Evolutionary conservation across 228 moss, liverwort and hornwort genomes (phyloP).

Genomic region (Sphagnum fallax): DNA sequence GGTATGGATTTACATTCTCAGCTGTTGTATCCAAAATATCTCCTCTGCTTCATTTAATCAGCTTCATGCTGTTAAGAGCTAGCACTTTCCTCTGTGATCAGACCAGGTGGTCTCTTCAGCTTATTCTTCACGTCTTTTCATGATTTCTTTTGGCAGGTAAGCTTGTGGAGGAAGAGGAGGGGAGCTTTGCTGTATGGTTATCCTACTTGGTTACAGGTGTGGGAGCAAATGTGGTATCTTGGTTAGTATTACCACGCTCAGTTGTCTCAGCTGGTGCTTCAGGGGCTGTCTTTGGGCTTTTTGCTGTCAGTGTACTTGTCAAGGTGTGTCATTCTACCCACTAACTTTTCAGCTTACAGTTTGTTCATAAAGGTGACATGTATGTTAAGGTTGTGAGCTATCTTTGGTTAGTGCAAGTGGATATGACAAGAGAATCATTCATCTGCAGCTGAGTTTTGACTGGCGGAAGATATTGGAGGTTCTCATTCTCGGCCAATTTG

Average conservation of each 20-base stretch:
- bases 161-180: constrained; percentile 97
- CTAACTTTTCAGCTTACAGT: not conserved
- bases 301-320: constrained; percentile 94
- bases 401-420: not conserved
- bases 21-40: not conserved
- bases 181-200: constrained; percentile 89
- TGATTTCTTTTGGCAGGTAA: constrained; percentile 51
- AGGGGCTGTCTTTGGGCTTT: constrained; percentile 95
- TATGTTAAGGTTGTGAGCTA: not conserved
- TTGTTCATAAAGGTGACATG: not conserved
- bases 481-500: constrained; percentile 95
- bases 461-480: constrained; percentile 98
- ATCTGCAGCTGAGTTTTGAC: constrained; percentile 78
- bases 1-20: constrained; percentile 41
- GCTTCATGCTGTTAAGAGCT: not conserved
- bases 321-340: constrained; percentile 40
- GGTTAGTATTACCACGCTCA: constrained; percentile 81
- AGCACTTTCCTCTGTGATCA: too few relatives aligned
- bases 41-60: not conserved
- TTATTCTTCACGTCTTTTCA: not conserved
- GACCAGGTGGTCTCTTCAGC: not conserved
- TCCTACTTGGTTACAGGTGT: constrained; percentile 91
- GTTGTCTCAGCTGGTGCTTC: constrained; percentile 97
- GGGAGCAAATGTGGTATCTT: constrained; percentile 94
- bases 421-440: not conserved